Evolutionary conservation across 129 eudicot species (phyloP).

Genomic region (Pseudognaphalium luteoalbum): DNA sequence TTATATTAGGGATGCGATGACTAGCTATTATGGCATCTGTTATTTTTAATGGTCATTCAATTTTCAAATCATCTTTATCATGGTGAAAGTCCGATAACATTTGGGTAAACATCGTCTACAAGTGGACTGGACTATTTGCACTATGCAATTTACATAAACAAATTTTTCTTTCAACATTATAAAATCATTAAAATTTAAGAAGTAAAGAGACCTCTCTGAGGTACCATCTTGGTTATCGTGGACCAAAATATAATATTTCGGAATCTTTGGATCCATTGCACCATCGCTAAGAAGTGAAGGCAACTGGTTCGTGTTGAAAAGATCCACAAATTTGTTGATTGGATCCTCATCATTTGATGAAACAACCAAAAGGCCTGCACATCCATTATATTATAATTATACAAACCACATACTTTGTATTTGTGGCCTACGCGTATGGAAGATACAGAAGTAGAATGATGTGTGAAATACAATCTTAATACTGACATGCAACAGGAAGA

Average conservation of each 20-base stretch:
- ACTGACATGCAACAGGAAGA: constrained; percentile 95
- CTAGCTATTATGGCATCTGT: background rate
- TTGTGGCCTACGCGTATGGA: background rate
- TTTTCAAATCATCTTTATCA: constrained; percentile 1
- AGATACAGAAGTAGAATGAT: background rate
- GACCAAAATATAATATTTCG: constrained; percentile 69
- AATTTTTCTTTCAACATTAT: background rate
- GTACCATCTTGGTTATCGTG: constrained; percentile 82
- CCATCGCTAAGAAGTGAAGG: constrained; percentile 86
- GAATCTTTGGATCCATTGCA: constrained; percentile 91
- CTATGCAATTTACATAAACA: constrained; percentile 3
- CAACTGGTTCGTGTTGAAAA: constrained; percentile 70
- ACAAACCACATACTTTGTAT: background rate
- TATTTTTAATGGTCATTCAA: background rate
- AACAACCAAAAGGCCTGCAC: constrained; percentile 90
- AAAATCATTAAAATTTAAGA: constrained; percentile 20
- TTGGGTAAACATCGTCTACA: background rate
- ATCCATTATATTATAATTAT: constrained; percentile 7
- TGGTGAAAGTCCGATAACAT: background rate
- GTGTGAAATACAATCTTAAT: background rate
- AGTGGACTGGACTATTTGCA: constrained; percentile 4
- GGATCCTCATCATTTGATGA: constrained; percentile 88
- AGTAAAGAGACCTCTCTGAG: constrained; percentile 51
- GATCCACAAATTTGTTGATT: constrained; percentile 79
- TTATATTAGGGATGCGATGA: background rate